A percentile compares a stretch with the other conserved stretches of the same genome.
These are phyloP conservation scores for Leishmania lainsoni DNA, from an alignment of 208 protist species.

Conservation along the genomic window DNA sequence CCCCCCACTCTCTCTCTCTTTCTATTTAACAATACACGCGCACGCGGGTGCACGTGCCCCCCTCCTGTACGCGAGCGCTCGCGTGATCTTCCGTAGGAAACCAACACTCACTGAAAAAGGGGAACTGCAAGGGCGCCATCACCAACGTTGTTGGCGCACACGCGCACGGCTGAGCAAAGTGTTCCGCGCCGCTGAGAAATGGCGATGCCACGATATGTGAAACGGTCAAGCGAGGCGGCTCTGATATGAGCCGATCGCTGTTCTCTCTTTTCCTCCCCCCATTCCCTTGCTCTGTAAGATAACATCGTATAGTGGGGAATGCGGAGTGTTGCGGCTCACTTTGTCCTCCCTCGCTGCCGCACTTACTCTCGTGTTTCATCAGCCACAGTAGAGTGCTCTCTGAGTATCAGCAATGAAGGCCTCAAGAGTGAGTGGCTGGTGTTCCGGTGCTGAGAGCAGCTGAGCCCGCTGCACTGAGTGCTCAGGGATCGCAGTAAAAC, in stretches of 20 bases:
- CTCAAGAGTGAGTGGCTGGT: background rate
- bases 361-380: background rate
- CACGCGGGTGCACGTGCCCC: background rate
- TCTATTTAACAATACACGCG: background rate
- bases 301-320: background rate
- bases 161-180: background rate
- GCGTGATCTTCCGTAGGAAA: background rate
- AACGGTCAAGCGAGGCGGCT: background rate
- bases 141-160: background rate
- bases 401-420: background rate
- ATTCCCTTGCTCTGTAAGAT: background rate
- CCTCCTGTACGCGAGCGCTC: background rate
- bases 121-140: background rate
- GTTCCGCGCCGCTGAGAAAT: background rate
- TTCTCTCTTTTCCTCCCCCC: background rate
- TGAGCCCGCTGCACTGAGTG: background rate
- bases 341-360: background rate
- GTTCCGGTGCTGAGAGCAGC: background rate
- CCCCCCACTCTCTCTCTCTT: background rate
- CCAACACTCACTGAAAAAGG: background rate
- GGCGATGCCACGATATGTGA: background rate
- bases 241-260: background rate
- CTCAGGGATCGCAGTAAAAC: background rate
- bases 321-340: background rate
- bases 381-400: background rate